phyloP scores from a whole-genome alignment of 495 filamentous ascomycete genomes.

The Penicillium bovifimosum region DNA sequence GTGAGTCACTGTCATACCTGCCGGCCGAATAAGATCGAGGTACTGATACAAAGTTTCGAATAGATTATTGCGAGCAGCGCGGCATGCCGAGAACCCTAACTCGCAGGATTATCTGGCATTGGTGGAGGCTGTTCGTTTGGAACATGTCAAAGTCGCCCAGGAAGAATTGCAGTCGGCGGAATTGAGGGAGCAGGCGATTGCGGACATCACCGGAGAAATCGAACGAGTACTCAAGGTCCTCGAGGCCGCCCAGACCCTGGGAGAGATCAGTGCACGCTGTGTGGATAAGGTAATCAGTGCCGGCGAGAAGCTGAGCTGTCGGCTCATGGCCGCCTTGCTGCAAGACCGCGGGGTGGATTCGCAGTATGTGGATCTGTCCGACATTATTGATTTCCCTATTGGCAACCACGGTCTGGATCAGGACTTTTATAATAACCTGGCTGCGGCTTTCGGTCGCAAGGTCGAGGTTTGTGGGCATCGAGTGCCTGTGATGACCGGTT shows the following conservation, averaged over 20 bases:
- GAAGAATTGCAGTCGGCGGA: constrained; percentile 54
- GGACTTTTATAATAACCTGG: constrained; percentile 72
- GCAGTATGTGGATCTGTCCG: constrained; percentile 79
- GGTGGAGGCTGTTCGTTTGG: constrained; percentile 66
- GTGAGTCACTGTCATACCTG: constrained; percentile 49
- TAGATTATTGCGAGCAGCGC: constrained; percentile 65
- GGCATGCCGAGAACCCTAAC: constrained; percentile 57
- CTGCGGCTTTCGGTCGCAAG: constrained; percentile 57
- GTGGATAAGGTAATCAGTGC: constrained; percentile 89
- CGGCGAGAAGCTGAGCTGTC: constrained; percentile 89
- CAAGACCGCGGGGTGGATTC: constrained; percentile 72
- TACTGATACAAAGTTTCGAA: constrained; percentile 3
- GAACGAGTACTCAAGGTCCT: constrained; percentile 53
- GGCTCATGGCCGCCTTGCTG: constrained; percentile 76
- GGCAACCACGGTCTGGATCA: constrained; percentile 58
- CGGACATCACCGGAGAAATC: constrained; percentile 71
- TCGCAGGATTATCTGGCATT: constrained; percentile 60
- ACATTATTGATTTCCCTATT: constrained; percentile 61
- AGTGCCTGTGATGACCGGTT: constrained; percentile 77
- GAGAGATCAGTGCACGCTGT: constrained; percentile 70
- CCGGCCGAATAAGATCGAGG: not conserved
- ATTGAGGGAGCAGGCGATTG: constrained; percentile 51
- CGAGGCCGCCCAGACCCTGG: constrained; percentile 53
- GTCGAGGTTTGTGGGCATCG: constrained; percentile 62
- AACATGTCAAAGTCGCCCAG: constrained; percentile 65